Conservation (phyloP, 805 yeast genomes). For the Metschnikowia lachancei region DNA sequence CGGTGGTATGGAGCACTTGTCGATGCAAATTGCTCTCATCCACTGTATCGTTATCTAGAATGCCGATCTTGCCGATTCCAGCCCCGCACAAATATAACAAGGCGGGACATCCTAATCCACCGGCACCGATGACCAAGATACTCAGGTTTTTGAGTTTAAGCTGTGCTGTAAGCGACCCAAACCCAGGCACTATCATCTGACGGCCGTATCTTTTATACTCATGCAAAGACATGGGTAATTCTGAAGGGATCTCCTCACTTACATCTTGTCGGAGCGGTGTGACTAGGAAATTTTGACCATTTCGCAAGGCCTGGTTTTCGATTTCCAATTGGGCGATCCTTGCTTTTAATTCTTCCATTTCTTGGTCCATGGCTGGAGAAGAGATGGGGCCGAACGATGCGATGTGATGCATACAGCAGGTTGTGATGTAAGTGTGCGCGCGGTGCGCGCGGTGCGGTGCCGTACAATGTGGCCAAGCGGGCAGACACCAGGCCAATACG, state of each 20-base stretch:
- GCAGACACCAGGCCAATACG: too few relatives aligned
- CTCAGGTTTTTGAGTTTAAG: conserved; percentile 51
- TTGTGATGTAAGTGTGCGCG: neutral
- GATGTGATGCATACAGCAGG: too few relatives aligned
- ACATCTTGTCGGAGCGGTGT: neutral
- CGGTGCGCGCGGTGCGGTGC: neutral
- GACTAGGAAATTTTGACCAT: neutral
- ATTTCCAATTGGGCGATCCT: conserved; percentile 22
- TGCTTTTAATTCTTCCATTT: conserved; percentile 24
- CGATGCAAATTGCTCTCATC: conserved; percentile 86
- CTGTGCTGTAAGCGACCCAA: conserved; percentile 57
- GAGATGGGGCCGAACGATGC: neutral
- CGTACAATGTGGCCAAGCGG: too few relatives aligned
- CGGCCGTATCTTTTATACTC: conserved; percentile 88
- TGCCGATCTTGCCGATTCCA: conserved; percentile 82
- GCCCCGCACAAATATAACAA: conserved; percentile 80
- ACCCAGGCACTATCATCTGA: conserved; percentile 87
- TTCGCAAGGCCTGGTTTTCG: conserved; percentile 18
- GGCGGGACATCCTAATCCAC: conserved; percentile 95
- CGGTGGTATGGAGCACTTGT: conserved; percentile 75
- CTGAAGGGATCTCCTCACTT: neutral
- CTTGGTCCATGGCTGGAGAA: conserved; percentile 6
- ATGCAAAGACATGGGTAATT: conserved; percentile 39
- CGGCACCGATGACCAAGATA: conserved; percentile 88
- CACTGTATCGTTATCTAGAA: conserved; percentile 82